Evolutionary conservation across 2,329 filamentous ascomycete species (phyloP).

Genomic region (Dothidotthia symphoricarpi): DNA sequence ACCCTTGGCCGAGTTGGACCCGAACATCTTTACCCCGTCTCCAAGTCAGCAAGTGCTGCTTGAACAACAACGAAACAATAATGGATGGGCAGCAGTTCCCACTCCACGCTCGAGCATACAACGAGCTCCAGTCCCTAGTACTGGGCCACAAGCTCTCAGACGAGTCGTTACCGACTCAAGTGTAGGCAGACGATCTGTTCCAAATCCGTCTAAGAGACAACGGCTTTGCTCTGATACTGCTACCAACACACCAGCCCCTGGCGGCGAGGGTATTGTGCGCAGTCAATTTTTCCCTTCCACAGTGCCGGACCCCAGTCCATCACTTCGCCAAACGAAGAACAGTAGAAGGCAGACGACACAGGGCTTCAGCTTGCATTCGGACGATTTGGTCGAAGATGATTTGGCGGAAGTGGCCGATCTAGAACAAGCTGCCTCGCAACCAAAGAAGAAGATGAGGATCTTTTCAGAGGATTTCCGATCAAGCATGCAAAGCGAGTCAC

Average conservation of each 20-base stretch:
- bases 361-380: constrained; percentile 50
- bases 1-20: constrained; percentile 65
- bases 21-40: constrained; percentile 65
- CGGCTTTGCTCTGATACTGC: constrained; percentile 46
- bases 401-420: constrained; percentile 39
- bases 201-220: constrained; percentile 46
- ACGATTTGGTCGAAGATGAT: constrained; percentile 49
- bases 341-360: constrained; percentile 32
- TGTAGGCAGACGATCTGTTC: constrained; percentile 44
- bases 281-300: constrained; percentile 48
- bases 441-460: constrained; percentile 35
- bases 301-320: constrained; percentile 42
- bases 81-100: constrained; percentile 56
- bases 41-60: constrained; percentile 62
- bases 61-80: constrained; percentile 50
- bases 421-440: constrained; percentile 28
- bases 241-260: constrained; percentile 27
- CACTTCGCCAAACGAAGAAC: constrained; percentile 37
- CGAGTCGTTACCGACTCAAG: constrained; percentile 40
- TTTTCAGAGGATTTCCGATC: constrained; percentile 29
- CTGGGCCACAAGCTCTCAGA: constrained; percentile 45
- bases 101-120: constrained; percentile 41
- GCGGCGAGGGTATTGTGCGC: constrained; percentile 33
- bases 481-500: constrained; percentile 23
- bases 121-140: constrained; percentile 29